Evolutionary conservation across 768 basidiomycete genomes (phyloP), one percentile per base, ranked within the genome.

Genomic region (Mycena olivaceomarginata): DNA sequence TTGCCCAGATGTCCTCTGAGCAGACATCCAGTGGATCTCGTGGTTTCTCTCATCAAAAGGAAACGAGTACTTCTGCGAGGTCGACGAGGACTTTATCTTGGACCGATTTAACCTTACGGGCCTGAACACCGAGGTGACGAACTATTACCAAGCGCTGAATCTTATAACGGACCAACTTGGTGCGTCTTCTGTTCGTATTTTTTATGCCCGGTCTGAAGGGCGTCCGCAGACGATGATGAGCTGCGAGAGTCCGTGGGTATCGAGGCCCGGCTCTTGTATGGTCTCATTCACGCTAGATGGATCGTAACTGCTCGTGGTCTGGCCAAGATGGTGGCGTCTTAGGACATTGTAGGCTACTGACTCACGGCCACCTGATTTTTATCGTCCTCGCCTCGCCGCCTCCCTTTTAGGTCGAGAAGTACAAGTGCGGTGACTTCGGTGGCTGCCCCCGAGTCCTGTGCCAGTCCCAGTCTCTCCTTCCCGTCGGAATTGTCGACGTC

Each of bases 1-100:
- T 45, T n/a, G n/a, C n/a, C n/a, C n/a, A n/a, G n/a, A n/a, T n/a
- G n/a, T n/a, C n/a, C n/a, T n/a, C n/a, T n/a, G n/a, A n/a, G n/a
- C n/a, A n/a, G 69, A 72, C 66, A 43, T 46, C 64, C 79, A 98
- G 96, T 99, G 97, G 97, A 98, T 98, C 81, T 97, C 97, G 5
- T 99, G 97, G 97, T 98, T 99, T 83, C 89, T 99, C 7, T 96
- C 96, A 25, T 97, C 97, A 22, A 98, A 98, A 85, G 98, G 98
- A 72, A 99, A 99, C 84, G 98, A 99, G 88, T 99, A 99, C 88
- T 99, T n/a, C n/a, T n/a, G n/a, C n/a, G n/a, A n/a, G n/a, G n/a
- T n/a, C n/a, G n/a, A n/a, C n/a, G n/a, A n/a, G 83, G 98, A 99
- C 86, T 99, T 99, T 85, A 99, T 99, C 82, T 91, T 98, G 72